Base-by-base conservation (phyloP, 2,329 filamentous ascomycete species). In the Microcyclospora tardicrescens region DNA sequence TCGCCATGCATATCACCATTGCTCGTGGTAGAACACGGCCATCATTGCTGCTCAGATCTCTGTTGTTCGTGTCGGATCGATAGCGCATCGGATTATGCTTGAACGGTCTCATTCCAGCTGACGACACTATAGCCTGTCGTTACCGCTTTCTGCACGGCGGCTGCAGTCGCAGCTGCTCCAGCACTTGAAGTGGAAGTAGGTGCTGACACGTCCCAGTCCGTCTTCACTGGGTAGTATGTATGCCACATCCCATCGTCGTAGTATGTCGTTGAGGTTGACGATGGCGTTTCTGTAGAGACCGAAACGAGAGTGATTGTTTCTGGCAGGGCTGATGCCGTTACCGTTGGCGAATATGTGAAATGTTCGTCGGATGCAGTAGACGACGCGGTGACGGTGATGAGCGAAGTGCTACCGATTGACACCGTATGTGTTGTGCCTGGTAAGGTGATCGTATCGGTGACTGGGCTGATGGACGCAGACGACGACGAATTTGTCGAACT, bases 211-310 rank as follows among this genome's bases (percentile, higher is more conserved):
- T 40, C 30, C 24, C 5, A 28, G 41, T 33, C 16, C 16, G 38
- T 36, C 19, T 27, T 13, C 9, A 45, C 30, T 9, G 51, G 48
- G 43, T 67, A 67, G 15, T 43, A 52, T 5, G 64, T 67, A 42
- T 66, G 62, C 63, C 63, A 67, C 49, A 62, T 46, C n/a, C 64
- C 64, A 37, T 63, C 49, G 40, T 66, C 64, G 40, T 66, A 67
- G 51, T 61, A 66, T 28, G 45, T 38, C 6, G 49, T 49, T 16
- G 53, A 36, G 9, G 45, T 44, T 16, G 47, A 38, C 4, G 41
- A 33, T 10, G 47, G 39, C 2, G 44, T 43, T 3, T 39, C 37
- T 3, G 44, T 45, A 8, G 44, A 29, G 16, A 42, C 42, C 10
- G 42, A 37, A 3, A 38, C 15, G 10, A 45, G 19, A 16, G 43